phyloP scores from a whole-genome alignment of 169 alveolate species.

The Babesia gibsoni region DNA sequence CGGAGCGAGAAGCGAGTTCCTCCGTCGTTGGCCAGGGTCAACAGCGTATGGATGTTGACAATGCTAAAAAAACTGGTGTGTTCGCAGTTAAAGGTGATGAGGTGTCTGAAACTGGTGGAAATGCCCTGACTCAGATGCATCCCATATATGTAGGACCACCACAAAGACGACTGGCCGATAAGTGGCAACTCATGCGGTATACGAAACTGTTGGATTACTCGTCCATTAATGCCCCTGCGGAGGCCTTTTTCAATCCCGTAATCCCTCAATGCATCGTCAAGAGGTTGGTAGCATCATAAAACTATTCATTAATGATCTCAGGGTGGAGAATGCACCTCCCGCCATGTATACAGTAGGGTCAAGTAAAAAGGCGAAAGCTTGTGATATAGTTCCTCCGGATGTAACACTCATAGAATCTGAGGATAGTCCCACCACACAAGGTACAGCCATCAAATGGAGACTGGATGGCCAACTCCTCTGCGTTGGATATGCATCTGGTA shows the following conservation, averaged over 20 bases:
- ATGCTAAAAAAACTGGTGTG: too few relatives aligned
- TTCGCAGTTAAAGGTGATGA: too few relatives aligned
- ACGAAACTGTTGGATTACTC: conserved; percentile 32
- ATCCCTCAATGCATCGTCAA: conserved; percentile 41
- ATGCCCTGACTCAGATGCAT: conserved; percentile 1
- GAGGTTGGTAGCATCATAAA: conserved; percentile 6
- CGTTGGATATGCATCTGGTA: conserved; percentile 47
- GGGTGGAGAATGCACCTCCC: conserved; percentile 50
- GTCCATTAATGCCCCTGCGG: conserved; percentile 11
- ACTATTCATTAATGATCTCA: not conserved
- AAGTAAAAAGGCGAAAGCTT: not conserved
- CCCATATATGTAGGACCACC: conserved; percentile 63
- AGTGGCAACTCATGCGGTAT: conserved; percentile 55
- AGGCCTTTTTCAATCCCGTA: conserved; percentile 38
- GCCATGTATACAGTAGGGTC: conserved; percentile 20
- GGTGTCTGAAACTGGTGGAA: too few relatives aligned
- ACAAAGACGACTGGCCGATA: conserved; percentile 54
- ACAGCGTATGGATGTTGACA: not conserved
- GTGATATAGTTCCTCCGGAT: conserved; percentile 42
- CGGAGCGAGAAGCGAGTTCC: not conserved
- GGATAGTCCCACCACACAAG: conserved; percentile 2
- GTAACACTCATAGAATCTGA: conserved; percentile 24
- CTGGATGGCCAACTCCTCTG: conserved; percentile 36
- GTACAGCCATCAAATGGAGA: conserved; percentile 48
- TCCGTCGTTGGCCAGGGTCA: not conserved